These are phyloP conservation scores for Athelia psychrophila DNA, from an alignment of 1,284 basidiomycete species.

Conservation along the genomic window DNA sequence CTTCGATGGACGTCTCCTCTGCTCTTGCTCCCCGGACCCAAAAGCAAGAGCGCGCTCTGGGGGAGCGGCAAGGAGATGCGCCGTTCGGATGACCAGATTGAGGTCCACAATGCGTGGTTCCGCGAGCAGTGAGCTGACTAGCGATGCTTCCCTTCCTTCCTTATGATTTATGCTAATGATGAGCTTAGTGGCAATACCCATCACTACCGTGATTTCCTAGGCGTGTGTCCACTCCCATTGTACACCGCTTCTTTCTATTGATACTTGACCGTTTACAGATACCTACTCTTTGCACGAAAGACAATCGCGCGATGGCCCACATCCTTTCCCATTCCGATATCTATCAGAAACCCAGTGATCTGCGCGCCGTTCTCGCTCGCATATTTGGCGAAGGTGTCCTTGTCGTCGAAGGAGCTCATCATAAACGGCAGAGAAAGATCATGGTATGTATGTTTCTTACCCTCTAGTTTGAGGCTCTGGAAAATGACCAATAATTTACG, in stretches of 20 bases:
- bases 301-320: constrained; percentile 49
- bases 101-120: constrained; percentile 50
- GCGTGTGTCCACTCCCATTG: constrained; percentile 30
- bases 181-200: constrained; percentile 42
- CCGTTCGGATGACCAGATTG: constrained; percentile 33
- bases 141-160: too few species aligned
- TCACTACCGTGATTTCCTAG: constrained; percentile 41
- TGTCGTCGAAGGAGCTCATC: neutral
- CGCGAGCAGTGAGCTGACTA: constrained; percentile 27
- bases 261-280: constrained; percentile 24
- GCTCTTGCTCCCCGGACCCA: constrained; percentile 47
- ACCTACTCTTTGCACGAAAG: constrained; percentile 41
- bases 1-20: constrained; percentile 37
- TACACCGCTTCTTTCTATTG: too few species aligned
- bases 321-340: constrained; percentile 42
- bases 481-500: too few species aligned
- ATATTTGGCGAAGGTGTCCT: neutral
- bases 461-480: too few species aligned
- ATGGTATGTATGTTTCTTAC: too few species aligned
- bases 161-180: neutral
- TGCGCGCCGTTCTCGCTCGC: constrained; percentile 21
- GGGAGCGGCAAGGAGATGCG: constrained; percentile 50
- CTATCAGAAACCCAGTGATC: constrained; percentile 43
- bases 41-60: constrained; percentile 43
- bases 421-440: neutral